Evolutionary conservation across 1,284 basidiomycete genomes (phyloP).

Genomic region (Malassezia restricta): DNA sequence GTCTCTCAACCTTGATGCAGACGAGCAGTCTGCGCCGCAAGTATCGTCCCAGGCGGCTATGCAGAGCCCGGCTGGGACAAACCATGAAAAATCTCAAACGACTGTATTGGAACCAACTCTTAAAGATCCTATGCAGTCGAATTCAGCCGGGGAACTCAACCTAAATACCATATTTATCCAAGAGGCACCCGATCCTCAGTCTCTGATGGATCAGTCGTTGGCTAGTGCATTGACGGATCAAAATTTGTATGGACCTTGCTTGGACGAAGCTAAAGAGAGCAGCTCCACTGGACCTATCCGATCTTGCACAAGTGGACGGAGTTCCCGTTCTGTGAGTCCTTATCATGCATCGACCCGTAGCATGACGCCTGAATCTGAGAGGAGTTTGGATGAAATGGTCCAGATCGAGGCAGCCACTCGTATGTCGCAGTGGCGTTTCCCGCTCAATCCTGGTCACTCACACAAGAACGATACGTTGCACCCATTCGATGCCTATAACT

Average conservation of each 20-base stretch:
- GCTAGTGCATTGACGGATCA: neutral
- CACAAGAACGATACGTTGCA: neutral
- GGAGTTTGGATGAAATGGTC: neutral
- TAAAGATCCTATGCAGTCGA: neutral
- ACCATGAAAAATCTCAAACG: neutral
- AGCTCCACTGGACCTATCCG: conserved; percentile 5
- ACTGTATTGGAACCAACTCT: neutral
- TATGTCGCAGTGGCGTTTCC: conserved; percentile 14
- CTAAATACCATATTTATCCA: neutral
- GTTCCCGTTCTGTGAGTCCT: conserved; percentile 8
- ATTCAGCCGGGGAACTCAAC: neutral
- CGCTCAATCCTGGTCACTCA: neutral
- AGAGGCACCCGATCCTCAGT: neutral
- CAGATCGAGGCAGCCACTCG: neutral
- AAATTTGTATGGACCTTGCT: neutral
- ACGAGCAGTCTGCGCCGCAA: neutral
- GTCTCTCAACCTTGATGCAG: conserved; percentile 5
- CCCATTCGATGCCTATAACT: conserved; percentile 11
- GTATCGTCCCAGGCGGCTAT: neutral
- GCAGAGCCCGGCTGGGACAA: neutral
- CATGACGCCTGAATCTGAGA: conserved; percentile 7
- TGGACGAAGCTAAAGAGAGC: neutral
- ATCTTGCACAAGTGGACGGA: neutral
- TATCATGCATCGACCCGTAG: conserved; percentile 7
- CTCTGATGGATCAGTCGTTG: neutral